Base-by-base conservation (phyloP, 306 rosid genomes). In the Amphicarpaea edgeworthii region DNA sequence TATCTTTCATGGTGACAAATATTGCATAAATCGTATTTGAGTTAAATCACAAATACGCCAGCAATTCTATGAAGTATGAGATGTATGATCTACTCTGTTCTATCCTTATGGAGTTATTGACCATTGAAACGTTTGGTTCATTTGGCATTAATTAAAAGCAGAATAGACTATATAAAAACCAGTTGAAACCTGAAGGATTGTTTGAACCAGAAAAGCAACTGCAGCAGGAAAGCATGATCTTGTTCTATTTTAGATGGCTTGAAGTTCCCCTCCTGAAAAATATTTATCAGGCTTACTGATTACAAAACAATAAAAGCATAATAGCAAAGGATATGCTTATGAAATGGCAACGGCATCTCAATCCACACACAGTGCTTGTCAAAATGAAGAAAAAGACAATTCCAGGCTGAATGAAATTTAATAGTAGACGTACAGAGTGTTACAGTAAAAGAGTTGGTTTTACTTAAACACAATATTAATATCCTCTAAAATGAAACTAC, bases 121-220 rank as follows among this genome's bases (percentile, higher is more conserved):
- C n/a, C 7, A 43, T 73, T 30, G 68, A 73, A 8, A 8, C 23
- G 34, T 68, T 45, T 76, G 26, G 45, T 69, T 70, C 47, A 49
- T 74, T 63, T 65, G 23, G 61, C 30, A 40, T 24, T 42, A 73
- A 73, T 9, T 12, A 47, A 43, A 61, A 46, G 61, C 23, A 55
- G 28, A 79, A 41, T 15, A 68, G 58, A 17, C 9, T 60, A 80
- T 66, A 50, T 62, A 82, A 37, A 17, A 40, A 63, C 70, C 2
- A 23, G 67, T 59, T 47, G 45, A 78, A 70, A 94, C 98, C 97
- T 94, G 93, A 94, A 94, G 72, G 93, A 92, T 81, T 68, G 82
- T 64, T 92, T 94, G 91, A 92, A 94, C 97, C 98, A 94, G 89
- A 86, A 94, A 82, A 94, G 95, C 77, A 94, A 90, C 86, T 92